Evolutionary conservation across 805 yeast species (phyloP), one percentile per base, ranked within the genome.

Genomic region (Starmerella stellata): DNA sequence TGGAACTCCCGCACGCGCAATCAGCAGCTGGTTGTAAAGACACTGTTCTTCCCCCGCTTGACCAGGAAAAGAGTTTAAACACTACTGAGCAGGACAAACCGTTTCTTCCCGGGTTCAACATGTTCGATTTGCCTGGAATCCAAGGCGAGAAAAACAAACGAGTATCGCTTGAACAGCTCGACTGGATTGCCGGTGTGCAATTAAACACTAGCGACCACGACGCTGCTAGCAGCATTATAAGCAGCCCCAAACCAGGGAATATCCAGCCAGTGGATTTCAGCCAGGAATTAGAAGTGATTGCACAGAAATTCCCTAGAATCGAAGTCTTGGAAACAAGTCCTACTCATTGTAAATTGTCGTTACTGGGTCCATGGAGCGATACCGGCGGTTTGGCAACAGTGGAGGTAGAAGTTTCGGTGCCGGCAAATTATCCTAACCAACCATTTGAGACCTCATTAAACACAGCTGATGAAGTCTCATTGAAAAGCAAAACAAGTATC

Each of bases 141-240:
- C 7, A 24, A 2, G 20, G 21, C 11, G 30, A 19, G 21, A 14
- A 31, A 9, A 24, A 20, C 19, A 31, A 36, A 39, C 20, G 43
- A 11, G 15, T 37, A 2, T 21, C 38, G 3, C 27, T 44, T 4
- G 47, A 36, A 31, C 48, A 38, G 41, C 48, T 87, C 44, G 75
- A 78, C 45, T 87, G 96, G 96, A 74, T 92, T 29, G 75, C 95
- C 0, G 95, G 96, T 37, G 93, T 87, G 5, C 65, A 83, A 41
- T 71, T 87, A 45, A 81, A 81, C n/a, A n/a, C n/a, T n/a, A n/a
- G n/a, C n/a, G n/a, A n/a, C n/a, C n/a, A n/a, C n/a, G n/a, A n/a
- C n/a, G n/a, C n/a, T n/a, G n/a, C n/a, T n/a, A n/a, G n/a, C n/a
- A n/a, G n/a, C n/a, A n/a, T n/a, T n/a, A n/a, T n/a, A n/a, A n/a